These are phyloP conservation scores for Lactarius vividus DNA, from an alignment of 768 basidiomycete species.

Conservation along the genomic window DNA sequence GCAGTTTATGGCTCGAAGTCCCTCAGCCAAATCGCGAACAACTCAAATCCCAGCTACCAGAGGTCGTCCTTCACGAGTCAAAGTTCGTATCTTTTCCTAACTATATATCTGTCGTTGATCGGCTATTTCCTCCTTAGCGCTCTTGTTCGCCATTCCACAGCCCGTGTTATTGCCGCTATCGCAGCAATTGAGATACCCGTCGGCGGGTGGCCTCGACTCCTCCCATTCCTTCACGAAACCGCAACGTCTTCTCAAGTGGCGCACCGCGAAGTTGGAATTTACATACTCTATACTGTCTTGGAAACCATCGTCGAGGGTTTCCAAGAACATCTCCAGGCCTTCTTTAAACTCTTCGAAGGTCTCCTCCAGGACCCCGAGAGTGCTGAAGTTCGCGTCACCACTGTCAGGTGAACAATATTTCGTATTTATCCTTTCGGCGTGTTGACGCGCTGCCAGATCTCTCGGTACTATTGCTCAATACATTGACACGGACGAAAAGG, in stretches of 20 bases:
- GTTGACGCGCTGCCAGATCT: slow-evolving; percentile 45
- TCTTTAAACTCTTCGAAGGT: slow-evolving; percentile 77
- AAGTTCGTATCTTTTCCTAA: slow-evolving; percentile 49
- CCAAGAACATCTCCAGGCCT: slow-evolving; percentile 64
- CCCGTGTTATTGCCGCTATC: slow-evolving; percentile 90
- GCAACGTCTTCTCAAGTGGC: slow-evolving; percentile 62
- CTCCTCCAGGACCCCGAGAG: slow-evolving; percentile 82
- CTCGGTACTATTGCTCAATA: slow-evolving; percentile 92
- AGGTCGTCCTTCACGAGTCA: slow-evolving; percentile 72
- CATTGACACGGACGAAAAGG: slow-evolving; percentile 84
- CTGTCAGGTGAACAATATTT: slow-evolving; percentile 57
- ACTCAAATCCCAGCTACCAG: slow-evolving; percentile 82
- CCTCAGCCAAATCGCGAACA: slow-evolving; percentile 65
- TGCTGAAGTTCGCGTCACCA: slow-evolving; percentile 85
- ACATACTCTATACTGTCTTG: slow-evolving; percentile 85
- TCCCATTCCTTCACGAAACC: slow-evolving; percentile 82
- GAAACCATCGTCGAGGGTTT: slow-evolving; percentile 91
- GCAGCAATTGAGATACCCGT: slow-evolving; percentile 82
- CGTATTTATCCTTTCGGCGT: not conserved
- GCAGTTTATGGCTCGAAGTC: slow-evolving; percentile 76
- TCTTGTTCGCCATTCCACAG: slow-evolving; percentile 88
- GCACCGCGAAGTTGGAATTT: slow-evolving; percentile 91
- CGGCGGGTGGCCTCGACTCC: slow-evolving; percentile 80
- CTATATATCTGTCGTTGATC: slow-evolving; percentile 16
- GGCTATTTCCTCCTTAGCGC: slow-evolving; percentile 47